Percentiles rank a stretch among this genome's conserved stretches.
Conservation (phyloP, 306 rosid species). For the Delonix regia region DNA sequence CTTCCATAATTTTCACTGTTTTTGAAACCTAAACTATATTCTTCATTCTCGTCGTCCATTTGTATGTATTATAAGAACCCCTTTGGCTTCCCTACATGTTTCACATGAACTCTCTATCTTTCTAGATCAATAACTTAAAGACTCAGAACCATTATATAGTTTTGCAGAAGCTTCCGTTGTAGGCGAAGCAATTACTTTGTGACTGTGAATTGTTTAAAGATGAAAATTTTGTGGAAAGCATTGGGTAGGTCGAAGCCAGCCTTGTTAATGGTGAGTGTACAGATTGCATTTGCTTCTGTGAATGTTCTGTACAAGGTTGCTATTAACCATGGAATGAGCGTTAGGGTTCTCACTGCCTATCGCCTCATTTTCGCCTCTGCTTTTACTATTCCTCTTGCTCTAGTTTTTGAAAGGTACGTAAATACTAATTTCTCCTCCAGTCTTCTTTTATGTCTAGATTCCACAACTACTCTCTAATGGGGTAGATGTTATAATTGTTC, state of each 20-base stretch:
- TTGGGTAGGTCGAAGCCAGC: not conserved
- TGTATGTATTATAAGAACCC: not conserved
- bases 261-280: not conserved
- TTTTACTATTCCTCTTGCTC: constrained; percentile 6
- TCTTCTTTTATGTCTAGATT: not conserved
- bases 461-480: not conserved
- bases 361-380: constrained; percentile 7
- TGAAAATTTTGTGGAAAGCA: not conserved
- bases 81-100: not conserved
- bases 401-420: not conserved
- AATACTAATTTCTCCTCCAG: not conserved
- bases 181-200: not conserved
- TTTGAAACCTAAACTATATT: not conserved
- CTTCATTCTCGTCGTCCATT: not conserved
- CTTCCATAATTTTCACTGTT: not conserved
- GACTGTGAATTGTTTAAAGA: not conserved
- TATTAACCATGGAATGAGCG: constrained; percentile 8
- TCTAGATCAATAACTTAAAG: not conserved
- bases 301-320: constrained; percentile 9
- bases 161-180: not conserved
- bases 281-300: constrained; percentile 2
- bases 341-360: constrained; percentile 7
- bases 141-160: not conserved
- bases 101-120: too few species aligned
- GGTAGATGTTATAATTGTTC: too few species aligned